Evolutionary conservation across 2,329 filamentous ascomycete species (phyloP), one percentile per base, ranked within the genome.

Genomic region (Cordyceps cicadae): DNA sequence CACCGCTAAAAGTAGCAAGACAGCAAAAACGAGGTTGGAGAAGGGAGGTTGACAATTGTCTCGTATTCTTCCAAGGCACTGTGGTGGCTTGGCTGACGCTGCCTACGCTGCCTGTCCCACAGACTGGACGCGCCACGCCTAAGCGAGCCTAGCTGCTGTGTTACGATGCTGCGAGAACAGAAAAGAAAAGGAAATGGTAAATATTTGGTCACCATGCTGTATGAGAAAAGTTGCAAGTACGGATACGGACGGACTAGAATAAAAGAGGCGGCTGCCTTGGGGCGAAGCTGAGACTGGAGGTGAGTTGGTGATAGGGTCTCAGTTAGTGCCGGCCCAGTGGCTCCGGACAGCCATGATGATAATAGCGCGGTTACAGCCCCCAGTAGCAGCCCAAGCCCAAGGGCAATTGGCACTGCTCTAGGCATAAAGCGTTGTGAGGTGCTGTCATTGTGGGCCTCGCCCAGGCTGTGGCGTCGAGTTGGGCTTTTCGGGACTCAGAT

Each of bases 51-150:
- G 55, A 34, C 5, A n/a, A 24, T 24, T 8, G 19, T 54, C 50
- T 59, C 57, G 57, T 59, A 59, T 59, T 59, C 50, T 59, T 59
- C 57, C 57, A 59, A 59, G 57, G 57, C 41, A 59, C n/a, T 37
- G 39, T 7, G 49, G 39, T 37, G 57, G 57, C 57, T 59, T 59
- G 57, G 57, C 57, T 59, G 49, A 59, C 57, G 57, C 57, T 59
- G 37, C 3, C 24, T 24, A 59, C 57, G 57, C 57, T 59, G 49
- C 29, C 39, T 19, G 57, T 59, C 50, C 57, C 50, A 59, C 57
- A 14, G 19, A 14, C 3, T 17, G 37, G 21, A 15, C 29, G 55
- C 19, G 54, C 54, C 54, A 51, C 54, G 15, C 32, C 32, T 17
- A 51, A 58, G n/a, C 24, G 21, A 34, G 55, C 52, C 12, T 15